Evolutionary conservation across 257 asterid genomes (phyloP), one percentile per base, ranked within the genome.

Genomic region (Ligustrum vulgare): DNA sequence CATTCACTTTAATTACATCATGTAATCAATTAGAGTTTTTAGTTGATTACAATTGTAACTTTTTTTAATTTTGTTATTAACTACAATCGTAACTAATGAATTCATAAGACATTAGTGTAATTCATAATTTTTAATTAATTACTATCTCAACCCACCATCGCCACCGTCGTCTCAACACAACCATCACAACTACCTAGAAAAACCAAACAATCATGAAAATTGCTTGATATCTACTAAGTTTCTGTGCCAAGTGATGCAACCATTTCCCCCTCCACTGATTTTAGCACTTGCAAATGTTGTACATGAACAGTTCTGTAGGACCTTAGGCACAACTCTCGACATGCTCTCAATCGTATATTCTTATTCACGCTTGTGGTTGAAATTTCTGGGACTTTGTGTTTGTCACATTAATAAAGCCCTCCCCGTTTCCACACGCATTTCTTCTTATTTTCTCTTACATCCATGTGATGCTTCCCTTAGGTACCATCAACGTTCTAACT

Each of bases 211-310:
- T n/a, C n/a, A n/a, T n/a, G n/a, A 65, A 58, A 82, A 84, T 36
- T 75, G 82, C 78, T 80, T 82, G 15, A 76, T 72, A 72, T 85
- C 89, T 35, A 28, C 37, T 73, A 85, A 73, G 28, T 78, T 74
- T 8, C 82, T 83, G 6, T 78, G 73, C 89, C 89, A 85, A 75
- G 78, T 68, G 70, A 85, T 32, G 81, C 89, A 85, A 51, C 86
- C 89, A 35, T 73, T 78, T 37, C 75, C 81, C 3, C 83, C 83
- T 6, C 10, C 73, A 70, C 76, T 82, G 22, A 82, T 72, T 31
- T 84, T 79, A 16, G 86, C 78, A 51, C 77, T 74, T 15, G 86
- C 66, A 39, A 79, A 84, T 23, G 79, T 84, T n/a, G 67, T 74
- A 68, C 88, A 84, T 1, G 84, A 82, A 33, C 88, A 84, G 1